Evolutionary conservation across 192 early-diverging fungal genomes (phyloP).

Genomic region (Podila horticola): DNA sequence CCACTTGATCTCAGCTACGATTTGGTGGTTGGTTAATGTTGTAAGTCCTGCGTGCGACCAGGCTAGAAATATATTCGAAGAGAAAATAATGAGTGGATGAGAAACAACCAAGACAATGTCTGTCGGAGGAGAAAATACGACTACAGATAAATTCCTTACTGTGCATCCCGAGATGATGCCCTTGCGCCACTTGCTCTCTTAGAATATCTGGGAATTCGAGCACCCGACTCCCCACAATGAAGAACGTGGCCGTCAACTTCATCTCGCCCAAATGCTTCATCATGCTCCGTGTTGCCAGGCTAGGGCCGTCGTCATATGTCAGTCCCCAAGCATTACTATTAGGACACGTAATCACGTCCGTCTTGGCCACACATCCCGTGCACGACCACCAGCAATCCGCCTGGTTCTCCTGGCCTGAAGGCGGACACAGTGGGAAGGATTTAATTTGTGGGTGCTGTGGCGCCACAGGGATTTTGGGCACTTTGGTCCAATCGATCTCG

Average conservation of each 20-base stretch:
- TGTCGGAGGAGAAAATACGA: too few relatives aligned
- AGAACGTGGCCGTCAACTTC: constrained; percentile 53
- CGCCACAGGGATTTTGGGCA: constrained; percentile 55
- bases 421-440: constrained; percentile 35
- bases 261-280: constrained; percentile 40
- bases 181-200: constrained; percentile 40
- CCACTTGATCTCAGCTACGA: constrained; percentile 69
- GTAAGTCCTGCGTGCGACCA: constrained; percentile 68
- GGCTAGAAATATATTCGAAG: constrained; percentile 30
- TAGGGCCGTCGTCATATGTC: constrained; percentile 59
- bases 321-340: constrained; percentile 45
- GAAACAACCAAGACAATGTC: too few relatives aligned
- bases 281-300: constrained; percentile 44
- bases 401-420: not conserved
- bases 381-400: constrained; percentile 48
- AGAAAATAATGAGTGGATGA: not conserved
- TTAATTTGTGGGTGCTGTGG: constrained; percentile 6
- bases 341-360: constrained; percentile 50
- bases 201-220: constrained; percentile 53
- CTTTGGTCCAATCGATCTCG: constrained; percentile 49
- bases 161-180: constrained; percentile 67
- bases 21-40: constrained; percentile 49
- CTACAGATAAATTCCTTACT: too few relatives aligned
- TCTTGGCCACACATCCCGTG: constrained; percentile 30
- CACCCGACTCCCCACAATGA: constrained; percentile 58